These are phyloP conservation scores for Nidularia pulvinata DNA, from an alignment of 768 basidiomycete genomes.

Conservation along the genomic window DNA sequence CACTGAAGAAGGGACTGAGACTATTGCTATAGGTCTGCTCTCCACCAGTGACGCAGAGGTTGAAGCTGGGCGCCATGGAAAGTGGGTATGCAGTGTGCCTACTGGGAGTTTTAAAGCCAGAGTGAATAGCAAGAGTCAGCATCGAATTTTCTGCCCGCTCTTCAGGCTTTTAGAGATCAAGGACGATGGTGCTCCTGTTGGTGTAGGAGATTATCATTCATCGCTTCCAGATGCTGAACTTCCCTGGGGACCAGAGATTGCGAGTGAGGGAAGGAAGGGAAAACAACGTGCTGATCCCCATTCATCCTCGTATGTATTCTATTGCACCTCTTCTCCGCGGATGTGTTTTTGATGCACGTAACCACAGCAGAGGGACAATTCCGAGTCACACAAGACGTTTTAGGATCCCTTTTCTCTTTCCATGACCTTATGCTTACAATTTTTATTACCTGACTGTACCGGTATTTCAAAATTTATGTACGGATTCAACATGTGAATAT, in stretches of 20 bases:
- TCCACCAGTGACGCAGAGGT: constrained; percentile 10
- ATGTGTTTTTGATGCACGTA: no score
- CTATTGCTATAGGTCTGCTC: constrained; percentile 20
- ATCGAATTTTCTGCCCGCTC: constrained; percentile 20
- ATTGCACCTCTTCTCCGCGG: no score
- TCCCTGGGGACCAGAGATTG: constrained; percentile 6
- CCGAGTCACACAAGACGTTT: no score
- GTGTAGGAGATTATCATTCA: constrained; percentile 8
- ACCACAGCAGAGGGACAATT: no score
- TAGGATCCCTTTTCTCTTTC: no score
- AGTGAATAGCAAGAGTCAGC: constrained; percentile 11
- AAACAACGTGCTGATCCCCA: no score
- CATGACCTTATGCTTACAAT: no score
- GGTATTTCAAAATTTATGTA: no score
- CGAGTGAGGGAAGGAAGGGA: no score
- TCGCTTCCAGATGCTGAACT: constrained; percentile 15
- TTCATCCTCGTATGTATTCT: no score
- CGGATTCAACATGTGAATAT: no score
- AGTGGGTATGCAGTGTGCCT: constrained; percentile 17
- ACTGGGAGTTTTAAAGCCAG: constrained; percentile 21
- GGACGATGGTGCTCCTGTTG: constrained; percentile 7
- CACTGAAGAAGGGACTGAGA: constrained; percentile 7
- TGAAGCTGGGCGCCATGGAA: constrained; percentile 4
- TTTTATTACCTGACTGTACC: no score
- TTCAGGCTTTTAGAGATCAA: constrained; percentile 23